Evolutionary conservation across 441 rosid species (phyloP), one percentile per base, ranked within the genome.

Genomic region (Mallotus japonicus): DNA sequence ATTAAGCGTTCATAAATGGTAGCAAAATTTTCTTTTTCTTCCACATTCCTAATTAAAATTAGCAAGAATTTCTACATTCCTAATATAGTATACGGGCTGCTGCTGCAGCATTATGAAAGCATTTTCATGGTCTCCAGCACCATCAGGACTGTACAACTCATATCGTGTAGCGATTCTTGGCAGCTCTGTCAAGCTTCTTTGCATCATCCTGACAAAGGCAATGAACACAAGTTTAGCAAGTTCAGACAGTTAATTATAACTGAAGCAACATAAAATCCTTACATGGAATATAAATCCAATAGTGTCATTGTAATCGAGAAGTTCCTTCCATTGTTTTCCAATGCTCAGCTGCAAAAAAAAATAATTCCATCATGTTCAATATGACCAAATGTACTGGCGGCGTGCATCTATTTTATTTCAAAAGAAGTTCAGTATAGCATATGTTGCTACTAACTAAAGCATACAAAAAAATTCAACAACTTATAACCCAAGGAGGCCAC

Each of bases 301-400:
- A 64, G 68, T 67, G 8, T 77, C 92, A 50, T 85, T 90, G 82
- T 78, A 84, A 77, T 89, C 89, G 10, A 92, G 85, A 24, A 89
- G 71, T 80, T 87, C 95, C 81, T 89, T 95, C 99, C 96, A 92
- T 72, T 95, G 97, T 72, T 81, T 89, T 71, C 96, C 99, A 69
- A 91, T 91, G 87, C 97, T 95, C 68, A 87, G 46, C 97, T 95
- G 86, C 76, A 71, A 63, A 50, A 69, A 0, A 54, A 32, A 46
- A 50, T 50, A 50, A 14, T 50, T 50, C 11, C 17, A 50, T 50
- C 17, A 50, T 50, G 40, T 37, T 37, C 40, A 50, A 50, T 5
- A 50, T 12, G 49, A 7, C 49, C 49, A 44, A 37, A 4, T 37
- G 6, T 37, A 37, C 5, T 37, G 40, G 6, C 5, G 6, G 40